These are phyloP conservation scores for Kandelia obovata DNA, from an alignment of 345 rosid species.

Conservation along the genomic window DNA sequence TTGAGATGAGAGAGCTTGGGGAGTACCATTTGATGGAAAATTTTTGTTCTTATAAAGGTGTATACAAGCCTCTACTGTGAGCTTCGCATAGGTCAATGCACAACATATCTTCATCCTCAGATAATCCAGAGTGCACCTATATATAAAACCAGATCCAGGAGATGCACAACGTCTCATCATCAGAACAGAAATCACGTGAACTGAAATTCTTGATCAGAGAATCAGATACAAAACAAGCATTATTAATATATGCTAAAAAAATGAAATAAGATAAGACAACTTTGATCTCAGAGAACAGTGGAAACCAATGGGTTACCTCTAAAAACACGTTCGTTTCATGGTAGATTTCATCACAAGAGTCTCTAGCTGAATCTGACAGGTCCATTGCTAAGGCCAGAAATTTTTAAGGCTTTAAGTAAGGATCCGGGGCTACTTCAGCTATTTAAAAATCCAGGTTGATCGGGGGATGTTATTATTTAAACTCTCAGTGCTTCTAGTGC, in stretches of 20 bases:
- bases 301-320: slow-evolving; percentile 47
- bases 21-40: slow-evolving; percentile 46
- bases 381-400: slow-evolving; percentile 54
- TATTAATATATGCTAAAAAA: neutral
- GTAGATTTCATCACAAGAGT: slow-evolving; percentile 59
- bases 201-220: too few species aligned
- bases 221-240: neutral
- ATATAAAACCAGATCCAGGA: slow-evolving; percentile 4
- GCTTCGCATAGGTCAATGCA: slow-evolving; percentile 62
- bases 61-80: slow-evolving; percentile 50
- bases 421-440: slow-evolving; percentile 93
- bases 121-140: slow-evolving; percentile 76
- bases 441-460: slow-evolving; percentile 63
- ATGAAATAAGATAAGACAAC: neutral
- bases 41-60: slow-evolving; percentile 56
- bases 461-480: slow-evolving; percentile 50
- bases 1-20: slow-evolving; percentile 43
- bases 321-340: slow-evolving; percentile 70
- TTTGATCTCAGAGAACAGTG: neutral
- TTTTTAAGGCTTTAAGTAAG: slow-evolving; percentile 58
- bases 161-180: neutral
- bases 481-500: slow-evolving; percentile 82
- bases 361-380: slow-evolving; percentile 68
- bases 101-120: slow-evolving; percentile 51
- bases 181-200: too few species aligned